Evolutionary conservation across 2,329 filamentous ascomycete species (phyloP), one percentile per base, ranked within the genome.

Genomic region (Sporothrix luriei): DNA sequence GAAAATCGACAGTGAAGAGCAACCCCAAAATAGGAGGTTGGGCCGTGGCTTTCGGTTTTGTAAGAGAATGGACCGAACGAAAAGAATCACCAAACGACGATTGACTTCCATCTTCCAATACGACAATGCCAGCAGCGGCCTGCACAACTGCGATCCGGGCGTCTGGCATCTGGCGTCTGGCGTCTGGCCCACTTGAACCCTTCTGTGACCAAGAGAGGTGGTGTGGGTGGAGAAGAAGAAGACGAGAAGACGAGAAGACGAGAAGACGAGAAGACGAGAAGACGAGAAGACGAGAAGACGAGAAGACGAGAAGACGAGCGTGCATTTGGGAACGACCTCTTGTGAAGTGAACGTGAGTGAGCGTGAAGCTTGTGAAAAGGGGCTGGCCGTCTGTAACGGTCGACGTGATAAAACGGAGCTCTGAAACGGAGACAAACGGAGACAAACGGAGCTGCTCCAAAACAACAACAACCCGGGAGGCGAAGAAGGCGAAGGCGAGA

Each of bases 71-170:
- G 40, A 16, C 13, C 43, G 43, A 46, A 16, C 43, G n/a, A n/a
- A n/a, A n/a, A n/a, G n/a, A n/a, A n/a, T n/a, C 29, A 29, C 3
- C 29, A 33, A 24, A 24, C 14, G 33, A 24, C 33, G 13, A 19
- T 48, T 43, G 55, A 4, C 9, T 59, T 16, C 9, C 24, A 43
- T 61, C 2, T 61, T 57, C 43, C 14, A n/a, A n/a, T n/a, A n/a
- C n/a, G n/a, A n/a, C n/a, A n/a, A n/a, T n/a, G n/a, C n/a, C n/a
- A n/a, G 33, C 33, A 33, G 6, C 33, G 5, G 33, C 29, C 29
- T 29, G 29, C 51, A 54, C 54, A 57, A 26, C 21, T 10, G 49
- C 46, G 65, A 55, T 67, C 65, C 65, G 65, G 65, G 64, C 64
- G 64, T 29, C 49, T 66, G 64, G 49, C 6, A 6, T 33, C 29